Conservation (phyloP, 352 stramenopile species). For the Globisporangium barbulae region DNA sequence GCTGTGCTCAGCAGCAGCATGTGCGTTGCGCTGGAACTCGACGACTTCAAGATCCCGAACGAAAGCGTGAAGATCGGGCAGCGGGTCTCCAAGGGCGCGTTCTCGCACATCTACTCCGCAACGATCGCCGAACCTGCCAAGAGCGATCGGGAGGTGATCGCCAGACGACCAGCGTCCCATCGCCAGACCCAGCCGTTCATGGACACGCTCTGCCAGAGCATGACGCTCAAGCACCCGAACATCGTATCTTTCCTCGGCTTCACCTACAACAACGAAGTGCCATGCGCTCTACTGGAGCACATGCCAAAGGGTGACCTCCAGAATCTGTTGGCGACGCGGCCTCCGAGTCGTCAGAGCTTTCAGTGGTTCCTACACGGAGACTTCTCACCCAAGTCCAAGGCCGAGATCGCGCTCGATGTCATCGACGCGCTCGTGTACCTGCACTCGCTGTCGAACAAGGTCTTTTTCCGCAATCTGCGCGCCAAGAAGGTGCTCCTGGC, state of each 20-base stretch:
- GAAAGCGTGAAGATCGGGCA: not conserved
- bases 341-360: slow-evolving; percentile 27
- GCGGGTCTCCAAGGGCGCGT: not conserved
- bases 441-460: slow-evolving; percentile 46
- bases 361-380: slow-evolving; percentile 28
- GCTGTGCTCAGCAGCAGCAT: slow-evolving; percentile 5
- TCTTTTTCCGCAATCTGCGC: slow-evolving; percentile 39
- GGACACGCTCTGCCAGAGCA: slow-evolving; percentile 29
- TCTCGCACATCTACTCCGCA: slow-evolving; percentile 1
- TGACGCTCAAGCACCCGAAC: slow-evolving; percentile 26
- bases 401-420: slow-evolving; percentile 66
- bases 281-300: slow-evolving; percentile 40
- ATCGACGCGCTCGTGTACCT: slow-evolving; percentile 68
- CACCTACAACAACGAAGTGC: slow-evolving; percentile 21
- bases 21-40: not conserved
- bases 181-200: slow-evolving; percentile 21
- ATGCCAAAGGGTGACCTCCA: slow-evolving; percentile 42
- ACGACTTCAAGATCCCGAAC: slow-evolving; percentile 2
- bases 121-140: not conserved
- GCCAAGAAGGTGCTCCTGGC: slow-evolving; percentile 41
- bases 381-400: slow-evolving; percentile 46
- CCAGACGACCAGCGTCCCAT: slow-evolving; percentile 11
- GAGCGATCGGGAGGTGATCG: not conserved
- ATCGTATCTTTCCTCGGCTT: slow-evolving; percentile 41
- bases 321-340: slow-evolving; percentile 26